Evolutionary conservation across 1,284 basidiomycete species (phyloP).

Genomic region (Malassezia nana): DNA sequence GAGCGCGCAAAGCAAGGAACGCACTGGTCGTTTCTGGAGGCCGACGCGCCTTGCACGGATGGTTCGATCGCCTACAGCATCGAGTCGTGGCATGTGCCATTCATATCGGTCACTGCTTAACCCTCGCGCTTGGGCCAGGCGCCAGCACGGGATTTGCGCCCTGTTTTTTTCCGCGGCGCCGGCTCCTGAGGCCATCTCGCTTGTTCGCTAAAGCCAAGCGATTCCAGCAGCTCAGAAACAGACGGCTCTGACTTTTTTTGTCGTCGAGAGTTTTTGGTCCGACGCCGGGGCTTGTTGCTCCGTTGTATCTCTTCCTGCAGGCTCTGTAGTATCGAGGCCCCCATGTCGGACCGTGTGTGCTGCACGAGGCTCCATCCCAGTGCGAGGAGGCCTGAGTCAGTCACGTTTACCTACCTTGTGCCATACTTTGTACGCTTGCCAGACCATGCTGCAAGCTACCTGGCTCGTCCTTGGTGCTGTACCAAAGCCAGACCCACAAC

Average conservation of each 20-base stretch:
- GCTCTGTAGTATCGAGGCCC: not conserved
- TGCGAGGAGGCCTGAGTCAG: not conserved
- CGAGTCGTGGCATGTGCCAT: not conserved
- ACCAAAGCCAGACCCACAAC: constrained; percentile 8
- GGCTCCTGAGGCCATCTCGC: not conserved
- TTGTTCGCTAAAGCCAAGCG: not conserved
- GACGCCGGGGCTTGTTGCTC: not conserved
- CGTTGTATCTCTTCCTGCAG: not conserved
- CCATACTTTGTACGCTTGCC: not conserved
- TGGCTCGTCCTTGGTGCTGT: not conserved
- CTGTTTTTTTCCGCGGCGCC: not conserved
- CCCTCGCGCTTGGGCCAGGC: not conserved
- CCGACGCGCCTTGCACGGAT: not conserved
- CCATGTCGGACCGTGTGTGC: not conserved
- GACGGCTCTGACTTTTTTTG: not conserved
- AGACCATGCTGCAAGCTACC: not conserved
- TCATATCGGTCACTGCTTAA: not conserved
- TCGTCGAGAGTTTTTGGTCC: not conserved
- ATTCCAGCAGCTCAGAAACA: not conserved
- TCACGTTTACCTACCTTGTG: constrained; percentile 2
- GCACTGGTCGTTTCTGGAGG: constrained; percentile 3
- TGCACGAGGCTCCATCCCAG: not conserved
- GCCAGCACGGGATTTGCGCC: not conserved
- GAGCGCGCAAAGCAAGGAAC: not conserved
- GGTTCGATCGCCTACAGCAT: not conserved